Conservation (phyloP, 306 rosid genomes). For the Rosa lucieae region DNA sequence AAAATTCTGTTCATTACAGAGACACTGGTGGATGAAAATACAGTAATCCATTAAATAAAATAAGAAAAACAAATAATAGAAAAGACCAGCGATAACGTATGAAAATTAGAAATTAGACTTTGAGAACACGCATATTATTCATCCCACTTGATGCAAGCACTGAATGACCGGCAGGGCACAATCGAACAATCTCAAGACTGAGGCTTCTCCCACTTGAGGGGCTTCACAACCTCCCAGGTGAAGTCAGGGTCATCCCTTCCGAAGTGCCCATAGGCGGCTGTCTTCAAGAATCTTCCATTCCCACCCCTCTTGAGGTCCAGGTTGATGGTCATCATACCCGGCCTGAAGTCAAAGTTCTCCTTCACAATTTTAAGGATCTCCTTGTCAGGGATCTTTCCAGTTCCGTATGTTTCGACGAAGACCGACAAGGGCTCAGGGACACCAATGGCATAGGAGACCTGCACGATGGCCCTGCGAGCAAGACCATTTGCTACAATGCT, state of each 20-base stretch:
- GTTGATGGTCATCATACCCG: constrained; percentile 96
- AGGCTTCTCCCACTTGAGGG: constrained; percentile 97
- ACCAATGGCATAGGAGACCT: constrained; percentile 97
- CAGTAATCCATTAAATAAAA: constrained; percentile 17
- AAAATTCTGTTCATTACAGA: constrained; percentile 39
- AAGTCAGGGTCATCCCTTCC: constrained; percentile 98
- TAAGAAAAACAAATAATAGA: background rate
- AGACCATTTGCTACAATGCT: constrained; percentile 89
- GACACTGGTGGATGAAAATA: constrained; percentile 33
- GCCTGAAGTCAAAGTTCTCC: constrained; percentile 95
- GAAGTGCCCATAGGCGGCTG: constrained; percentile 98
- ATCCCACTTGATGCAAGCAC: constrained; percentile 35
- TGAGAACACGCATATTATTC: constrained; percentile 55
- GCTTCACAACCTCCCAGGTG: constrained; percentile 99
- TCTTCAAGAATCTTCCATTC: constrained; percentile 76
- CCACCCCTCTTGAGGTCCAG: constrained; percentile 97
- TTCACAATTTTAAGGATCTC: constrained; percentile 89
- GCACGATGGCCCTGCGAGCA: constrained; percentile 93
- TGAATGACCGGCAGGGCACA: constrained; percentile 14
- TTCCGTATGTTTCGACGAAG: constrained; percentile 76
- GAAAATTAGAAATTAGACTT: constrained; percentile 34
- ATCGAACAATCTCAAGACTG: constrained; percentile 42
- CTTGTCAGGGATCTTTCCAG: constrained; percentile 93
- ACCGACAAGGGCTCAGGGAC: constrained; percentile 96
- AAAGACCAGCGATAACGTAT: constrained; percentile 16